Evolutionary conservation across 331 rosid species (phyloP).

Genomic region (Cydonia oblonga): DNA sequence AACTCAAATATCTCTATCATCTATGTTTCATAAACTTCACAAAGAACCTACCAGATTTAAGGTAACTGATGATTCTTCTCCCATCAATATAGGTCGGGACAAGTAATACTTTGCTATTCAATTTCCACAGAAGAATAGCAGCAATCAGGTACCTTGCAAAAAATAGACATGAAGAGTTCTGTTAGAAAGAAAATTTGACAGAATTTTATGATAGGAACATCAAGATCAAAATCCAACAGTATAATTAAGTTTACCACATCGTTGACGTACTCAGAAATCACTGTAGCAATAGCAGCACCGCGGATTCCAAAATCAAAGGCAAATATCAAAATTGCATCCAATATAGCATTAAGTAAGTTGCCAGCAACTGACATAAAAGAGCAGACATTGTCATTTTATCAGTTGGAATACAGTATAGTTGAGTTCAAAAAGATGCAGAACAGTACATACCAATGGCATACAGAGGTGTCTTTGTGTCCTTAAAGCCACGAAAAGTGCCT

Average conservation of each 20-base stretch:
- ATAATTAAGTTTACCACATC: slow-evolving; percentile 70
- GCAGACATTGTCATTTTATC: slow-evolving; percentile 16
- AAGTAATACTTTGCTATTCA: slow-evolving; percentile 51
- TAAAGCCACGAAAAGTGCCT: slow-evolving; percentile 90
- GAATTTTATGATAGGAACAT: slow-evolving; percentile 2
- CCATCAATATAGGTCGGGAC: slow-evolving; percentile 53
- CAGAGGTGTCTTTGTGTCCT: slow-evolving; percentile 83
- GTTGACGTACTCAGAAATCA: slow-evolving; percentile 87
- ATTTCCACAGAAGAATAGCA: slow-evolving; percentile 66
- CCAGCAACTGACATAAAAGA: slow-evolving; percentile 53
- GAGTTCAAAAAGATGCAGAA: no score
- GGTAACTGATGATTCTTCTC: slow-evolving; percentile 53
- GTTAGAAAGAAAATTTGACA: slow-evolving; percentile 17
- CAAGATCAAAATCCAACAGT: slow-evolving; percentile 22
- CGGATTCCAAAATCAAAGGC: slow-evolving; percentile 52
- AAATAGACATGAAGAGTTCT: slow-evolving; percentile 7
- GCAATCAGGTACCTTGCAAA: slow-evolving; percentile 71
- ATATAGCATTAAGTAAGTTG: slow-evolving; percentile 56
- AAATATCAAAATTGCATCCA: slow-evolving; percentile 68
- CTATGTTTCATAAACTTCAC: not conserved
- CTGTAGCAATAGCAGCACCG: slow-evolving; percentile 82
- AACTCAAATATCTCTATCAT: not conserved
- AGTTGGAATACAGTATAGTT: not conserved
- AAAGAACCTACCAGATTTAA: slow-evolving; percentile 56
- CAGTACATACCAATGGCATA: slow-evolving; percentile 68